Percentiles rank a stretch among this genome's conserved stretches.
phyloP scores from a whole-genome alignment of 2,329 filamentous ascomycete genomes.

The Xylariales sp. region DNA sequence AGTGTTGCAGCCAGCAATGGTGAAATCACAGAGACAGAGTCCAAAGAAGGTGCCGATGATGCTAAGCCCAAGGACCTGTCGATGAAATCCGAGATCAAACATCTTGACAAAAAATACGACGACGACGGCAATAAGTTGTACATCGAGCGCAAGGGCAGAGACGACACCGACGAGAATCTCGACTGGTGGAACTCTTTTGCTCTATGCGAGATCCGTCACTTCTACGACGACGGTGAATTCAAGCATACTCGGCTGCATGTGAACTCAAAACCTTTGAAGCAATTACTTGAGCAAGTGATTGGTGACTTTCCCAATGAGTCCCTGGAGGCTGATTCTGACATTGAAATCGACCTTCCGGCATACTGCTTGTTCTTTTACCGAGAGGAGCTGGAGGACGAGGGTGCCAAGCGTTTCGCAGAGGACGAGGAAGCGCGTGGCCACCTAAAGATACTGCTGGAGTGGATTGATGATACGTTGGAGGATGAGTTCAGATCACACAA shows the following conservation, averaged over 20 bases:
- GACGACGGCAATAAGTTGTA: constrained; percentile 22
- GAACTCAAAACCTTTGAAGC: constrained; percentile 23
- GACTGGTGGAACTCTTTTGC: constrained; percentile 26
- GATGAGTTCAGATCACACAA: constrained; percentile 22
- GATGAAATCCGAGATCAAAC: constrained; percentile 26
- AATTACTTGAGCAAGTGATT: constrained; percentile 24
- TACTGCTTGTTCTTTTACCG: constrained; percentile 24
- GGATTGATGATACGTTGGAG: constrained; percentile 30
- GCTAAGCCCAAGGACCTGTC: constrained; percentile 17
- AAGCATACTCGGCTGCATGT: constrained; percentile 22
- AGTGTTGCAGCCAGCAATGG: too few relatives aligned
- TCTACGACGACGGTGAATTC: constrained; percentile 15
- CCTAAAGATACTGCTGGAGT: constrained; percentile 22
- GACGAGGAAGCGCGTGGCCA: constrained; percentile 22
- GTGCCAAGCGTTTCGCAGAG: constrained; percentile 21
- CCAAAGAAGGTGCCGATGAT: too few relatives aligned
- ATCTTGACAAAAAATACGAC: constrained; percentile 22
- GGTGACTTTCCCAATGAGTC: constrained; percentile 19
- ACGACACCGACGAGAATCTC: constrained; percentile 16
- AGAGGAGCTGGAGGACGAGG: constrained; percentile 20
- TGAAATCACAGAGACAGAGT: too few relatives aligned
- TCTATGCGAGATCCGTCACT: constrained; percentile 23
- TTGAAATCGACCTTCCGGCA: constrained; percentile 20
- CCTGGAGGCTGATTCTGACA: constrained; percentile 17
- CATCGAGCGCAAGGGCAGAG: constrained; percentile 20